phyloP scores from a whole-genome alignment of 169 alveolate species.

The Plasmodium malariae region DNA sequence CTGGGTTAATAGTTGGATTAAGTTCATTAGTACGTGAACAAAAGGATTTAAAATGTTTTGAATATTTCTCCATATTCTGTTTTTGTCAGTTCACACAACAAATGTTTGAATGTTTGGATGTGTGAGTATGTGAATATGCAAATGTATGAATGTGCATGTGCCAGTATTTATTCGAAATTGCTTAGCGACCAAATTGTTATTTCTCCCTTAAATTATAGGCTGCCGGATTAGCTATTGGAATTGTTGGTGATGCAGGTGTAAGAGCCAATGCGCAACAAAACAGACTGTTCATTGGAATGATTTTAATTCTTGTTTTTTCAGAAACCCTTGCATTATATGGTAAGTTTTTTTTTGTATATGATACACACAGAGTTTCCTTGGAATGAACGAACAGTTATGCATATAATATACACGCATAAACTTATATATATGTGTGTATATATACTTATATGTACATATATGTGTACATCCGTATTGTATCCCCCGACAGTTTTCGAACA shows the following conservation, averaged over 20 bases:
- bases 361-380: neutral
- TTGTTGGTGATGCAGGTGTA: conserved; percentile 99
- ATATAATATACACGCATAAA: too few species aligned
- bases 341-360: conserved; percentile 5
- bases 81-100: too few species aligned
- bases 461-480: neutral
- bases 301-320: conserved; percentile 98
- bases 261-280: conserved; percentile 99
- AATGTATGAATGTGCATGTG: too few species aligned
- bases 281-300: conserved; percentile 98
- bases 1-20: conserved; percentile 97
- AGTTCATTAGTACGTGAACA: conserved; percentile 86
- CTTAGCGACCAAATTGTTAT: too few species aligned
- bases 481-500: neutral
- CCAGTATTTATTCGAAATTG: too few species aligned
- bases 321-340: conserved; percentile 99
- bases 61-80: too few species aligned
- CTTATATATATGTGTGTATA: neutral
- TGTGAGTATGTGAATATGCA: too few species aligned
- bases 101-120: too few species aligned
- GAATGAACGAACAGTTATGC: neutral
- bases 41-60: conserved; percentile 81
- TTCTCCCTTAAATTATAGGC: conserved; percentile 87
- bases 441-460: neutral
- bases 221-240: conserved; percentile 99